Percentiles rank a stretch among this genome's conserved stretches.
These are phyloP conservation scores for Buxus sempervirens DNA, from an alignment of 164 flowering plant genomes.

Conservation along the genomic window DNA sequence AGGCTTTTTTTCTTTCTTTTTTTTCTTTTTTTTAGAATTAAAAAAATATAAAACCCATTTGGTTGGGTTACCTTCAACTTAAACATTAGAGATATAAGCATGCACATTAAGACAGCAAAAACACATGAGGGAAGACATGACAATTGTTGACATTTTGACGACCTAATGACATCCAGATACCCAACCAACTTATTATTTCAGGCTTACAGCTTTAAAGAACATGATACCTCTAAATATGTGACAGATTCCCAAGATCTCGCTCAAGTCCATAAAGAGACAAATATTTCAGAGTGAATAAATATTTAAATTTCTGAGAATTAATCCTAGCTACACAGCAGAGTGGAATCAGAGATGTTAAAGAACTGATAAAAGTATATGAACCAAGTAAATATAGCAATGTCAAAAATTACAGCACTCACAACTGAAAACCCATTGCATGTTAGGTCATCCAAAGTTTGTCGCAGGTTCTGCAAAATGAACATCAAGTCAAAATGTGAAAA, in stretches of 20 bases:
- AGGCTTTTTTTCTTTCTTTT: no score
- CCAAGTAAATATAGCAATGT: constrained; percentile 4
- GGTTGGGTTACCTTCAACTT: no score
- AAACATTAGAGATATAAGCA: no score
- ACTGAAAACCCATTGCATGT: constrained; percentile 91
- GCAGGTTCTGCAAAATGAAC: constrained; percentile 70
- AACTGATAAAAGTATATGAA: background rate
- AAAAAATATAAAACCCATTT: no score
- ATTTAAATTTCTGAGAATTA: background rate
- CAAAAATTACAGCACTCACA: constrained; percentile 46
- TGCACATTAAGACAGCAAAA: no score
- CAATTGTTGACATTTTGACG: no score
- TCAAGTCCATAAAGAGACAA: background rate
- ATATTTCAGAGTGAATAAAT: background rate
- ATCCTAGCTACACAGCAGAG: background rate
- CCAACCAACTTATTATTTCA: no score
- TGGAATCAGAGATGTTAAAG: background rate
- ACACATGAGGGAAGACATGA: no score
- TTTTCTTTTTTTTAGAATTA: no score
- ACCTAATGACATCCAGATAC: no score
- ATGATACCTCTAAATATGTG: background rate
- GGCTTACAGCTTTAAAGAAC: background rate
- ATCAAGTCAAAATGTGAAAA: background rate
- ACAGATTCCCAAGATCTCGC: background rate
- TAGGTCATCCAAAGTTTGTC: constrained; percentile 95